Conservation (phyloP, 2,329 filamentous ascomycete species). For the Xylariaceae sp. region DNA sequence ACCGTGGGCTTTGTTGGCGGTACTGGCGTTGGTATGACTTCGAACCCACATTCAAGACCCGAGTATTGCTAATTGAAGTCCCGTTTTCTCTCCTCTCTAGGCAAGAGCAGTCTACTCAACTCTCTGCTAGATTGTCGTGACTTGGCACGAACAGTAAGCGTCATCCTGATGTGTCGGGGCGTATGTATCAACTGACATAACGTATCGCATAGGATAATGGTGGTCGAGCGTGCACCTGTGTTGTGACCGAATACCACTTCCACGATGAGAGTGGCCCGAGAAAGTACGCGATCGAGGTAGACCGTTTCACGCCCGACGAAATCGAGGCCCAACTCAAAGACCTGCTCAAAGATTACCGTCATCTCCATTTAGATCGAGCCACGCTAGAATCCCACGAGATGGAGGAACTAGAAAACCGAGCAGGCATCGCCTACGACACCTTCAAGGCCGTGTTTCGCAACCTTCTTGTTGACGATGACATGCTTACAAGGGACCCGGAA, state of each 20-base stretch:
- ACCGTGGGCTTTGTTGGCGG: conserved; percentile 45
- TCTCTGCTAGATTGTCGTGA: conserved; percentile 39
- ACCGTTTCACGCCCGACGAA: conserved; percentile 32
- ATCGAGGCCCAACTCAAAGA: conserved; percentile 33
- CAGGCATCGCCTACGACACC: conserved; percentile 34
- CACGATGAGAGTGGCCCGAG: conserved; percentile 25
- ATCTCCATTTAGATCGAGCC: conserved; percentile 29
- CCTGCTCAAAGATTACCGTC: conserved; percentile 36
- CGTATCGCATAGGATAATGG: conserved; percentile 35
- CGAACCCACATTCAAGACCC: neutral
- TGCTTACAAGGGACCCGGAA: conserved; percentile 17
- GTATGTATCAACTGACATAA: neutral
- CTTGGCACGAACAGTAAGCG: conserved; percentile 40
- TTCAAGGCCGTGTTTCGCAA: conserved; percentile 37
- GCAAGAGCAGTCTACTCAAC: conserved; percentile 47
- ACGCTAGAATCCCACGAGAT: conserved; percentile 21
- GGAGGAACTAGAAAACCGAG: conserved; percentile 26
- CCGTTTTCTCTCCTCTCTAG: conserved; percentile 20
- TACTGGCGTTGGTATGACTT: conserved; percentile 39
- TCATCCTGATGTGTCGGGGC: neutral
- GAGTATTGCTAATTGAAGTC: neutral
- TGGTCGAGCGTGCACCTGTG: conserved; percentile 44
- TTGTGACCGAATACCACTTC: conserved; percentile 43
- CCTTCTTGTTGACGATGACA: conserved; percentile 17
- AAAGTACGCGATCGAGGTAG: conserved; percentile 33